Conservation (phyloP, 2,329 filamentous ascomycete genomes). For the Fusarium ambrosium region DNA sequence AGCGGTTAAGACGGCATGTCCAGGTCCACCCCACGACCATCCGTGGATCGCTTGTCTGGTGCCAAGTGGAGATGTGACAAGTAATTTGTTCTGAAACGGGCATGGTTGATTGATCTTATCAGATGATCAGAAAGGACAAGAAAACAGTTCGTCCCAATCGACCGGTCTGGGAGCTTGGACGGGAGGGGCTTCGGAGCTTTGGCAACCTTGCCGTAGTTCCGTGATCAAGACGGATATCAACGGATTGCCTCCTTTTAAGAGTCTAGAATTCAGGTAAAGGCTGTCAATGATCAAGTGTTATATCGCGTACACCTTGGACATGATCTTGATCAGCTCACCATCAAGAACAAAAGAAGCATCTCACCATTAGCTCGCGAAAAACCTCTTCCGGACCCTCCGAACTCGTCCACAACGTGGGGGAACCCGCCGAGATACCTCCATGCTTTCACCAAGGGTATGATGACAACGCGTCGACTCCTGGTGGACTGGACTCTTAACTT, state of each 20-base stretch:
- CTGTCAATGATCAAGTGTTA: background rate
- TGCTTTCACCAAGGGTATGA: background rate
- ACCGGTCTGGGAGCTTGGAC: background rate
- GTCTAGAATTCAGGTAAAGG: background rate
- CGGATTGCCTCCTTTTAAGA: background rate
- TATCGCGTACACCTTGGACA: background rate
- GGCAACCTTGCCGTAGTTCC: background rate
- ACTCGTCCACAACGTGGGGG: background rate
- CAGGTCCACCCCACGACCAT: background rate
- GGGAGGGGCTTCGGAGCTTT: background rate
- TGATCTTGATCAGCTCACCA: background rate
- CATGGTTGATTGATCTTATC: background rate
- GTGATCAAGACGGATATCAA: background rate
- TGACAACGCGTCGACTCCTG: background rate
- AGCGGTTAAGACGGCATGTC: background rate
- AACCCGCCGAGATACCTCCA: background rate
- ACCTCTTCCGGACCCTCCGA: background rate
- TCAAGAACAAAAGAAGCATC: background rate
- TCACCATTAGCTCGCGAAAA: background rate
- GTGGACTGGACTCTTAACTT: background rate
- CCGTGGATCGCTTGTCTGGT: background rate
- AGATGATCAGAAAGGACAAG: background rate
- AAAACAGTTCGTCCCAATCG: background rate
- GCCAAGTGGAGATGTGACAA: background rate
- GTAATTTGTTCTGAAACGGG: background rate